Evolutionary conservation across 352 stramenopile species (phyloP).

Genomic region (Aphanomyces cochlioides): DNA sequence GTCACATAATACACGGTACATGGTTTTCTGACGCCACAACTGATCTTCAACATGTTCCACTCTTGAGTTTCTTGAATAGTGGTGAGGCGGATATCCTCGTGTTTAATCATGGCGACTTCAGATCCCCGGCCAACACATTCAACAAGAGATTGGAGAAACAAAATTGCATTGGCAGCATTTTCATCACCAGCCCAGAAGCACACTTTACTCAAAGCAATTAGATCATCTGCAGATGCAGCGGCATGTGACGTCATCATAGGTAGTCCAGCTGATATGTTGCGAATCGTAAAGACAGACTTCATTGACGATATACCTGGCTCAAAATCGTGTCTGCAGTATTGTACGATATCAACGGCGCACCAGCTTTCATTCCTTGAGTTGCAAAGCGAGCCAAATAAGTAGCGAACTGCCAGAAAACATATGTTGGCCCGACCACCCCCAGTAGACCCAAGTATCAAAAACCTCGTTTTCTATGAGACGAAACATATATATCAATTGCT

Average conservation of each 20-base stretch:
- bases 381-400: not conserved
- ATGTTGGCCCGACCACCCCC: too few species aligned
- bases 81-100: not conserved
- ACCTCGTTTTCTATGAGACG: too few species aligned
- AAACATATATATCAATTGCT: too few species aligned
- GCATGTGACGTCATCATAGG: not conserved
- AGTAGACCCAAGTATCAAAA: too few species aligned
- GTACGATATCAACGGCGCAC: not conserved
- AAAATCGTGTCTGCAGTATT: not conserved
- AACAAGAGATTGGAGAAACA: not conserved
- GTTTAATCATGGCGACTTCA: not conserved
- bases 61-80: not conserved
- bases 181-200: not conserved
- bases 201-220: not conserved
- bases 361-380: not conserved
- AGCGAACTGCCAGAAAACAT: too few species aligned
- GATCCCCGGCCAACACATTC: not conserved
- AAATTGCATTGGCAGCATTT: too few species aligned
- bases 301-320: not conserved
- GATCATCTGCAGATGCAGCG: not conserved
- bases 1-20: too few species aligned
- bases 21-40: slow-evolving; percentile 1
- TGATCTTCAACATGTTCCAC: not conserved
- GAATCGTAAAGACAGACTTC: not conserved
- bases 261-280: not conserved